Base-by-base conservation (phyloP, 2,329 filamentous ascomycete species). In the Diaporthe vaccinii region DNA sequence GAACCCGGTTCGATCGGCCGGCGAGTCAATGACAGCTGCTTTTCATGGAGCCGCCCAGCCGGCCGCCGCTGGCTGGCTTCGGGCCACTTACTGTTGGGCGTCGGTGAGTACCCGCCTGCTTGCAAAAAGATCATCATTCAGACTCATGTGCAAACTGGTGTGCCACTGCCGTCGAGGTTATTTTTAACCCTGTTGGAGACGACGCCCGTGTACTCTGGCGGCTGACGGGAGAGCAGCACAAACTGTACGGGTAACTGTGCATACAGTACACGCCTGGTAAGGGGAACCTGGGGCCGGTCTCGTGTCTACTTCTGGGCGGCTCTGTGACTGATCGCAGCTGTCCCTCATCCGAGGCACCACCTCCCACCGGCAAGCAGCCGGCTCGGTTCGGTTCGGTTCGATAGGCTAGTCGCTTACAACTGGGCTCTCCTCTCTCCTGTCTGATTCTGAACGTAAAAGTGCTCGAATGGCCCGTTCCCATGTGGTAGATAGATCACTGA, bases 11-110 rank as follows among this genome's bases (percentile, higher is more conserved):
- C 31, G 65, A 68, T 53, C 65, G 46, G 65, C 20, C 65, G 46
- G 31, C 65, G 65, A 55, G 65, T 69, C 65, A 69, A 69, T 55
- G 65, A 69, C 46, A 55, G 65, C 46, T 55, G 46, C 65, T 68
- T 22, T 4, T 20, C 65, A 46, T 31, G 59, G 59, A 65, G 59
- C 59, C 39, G 59, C 39, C 41, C 59, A 65, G n/a, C 59, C 59
- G 59, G n/a, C 39, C 36, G 59, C 59, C n/a, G 58, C 58, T 62
- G 58, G 58, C 58, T 62, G 58, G 61, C 44, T 67, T 17, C 10
- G 22, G 31, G 44, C 62, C 36, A 8, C 14, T 31, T 14, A 34
- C 57, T 59, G 4, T 36, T 39, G 31, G 8, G 14, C 28, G 41
- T 36, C 41, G 61, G 59, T 65, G 59, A 36, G 53, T 51, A 68